phyloP scores from a whole-genome alignment of 2,329 filamentous ascomycete genomes.

The Phyllosticta citrichinensis region DNA sequence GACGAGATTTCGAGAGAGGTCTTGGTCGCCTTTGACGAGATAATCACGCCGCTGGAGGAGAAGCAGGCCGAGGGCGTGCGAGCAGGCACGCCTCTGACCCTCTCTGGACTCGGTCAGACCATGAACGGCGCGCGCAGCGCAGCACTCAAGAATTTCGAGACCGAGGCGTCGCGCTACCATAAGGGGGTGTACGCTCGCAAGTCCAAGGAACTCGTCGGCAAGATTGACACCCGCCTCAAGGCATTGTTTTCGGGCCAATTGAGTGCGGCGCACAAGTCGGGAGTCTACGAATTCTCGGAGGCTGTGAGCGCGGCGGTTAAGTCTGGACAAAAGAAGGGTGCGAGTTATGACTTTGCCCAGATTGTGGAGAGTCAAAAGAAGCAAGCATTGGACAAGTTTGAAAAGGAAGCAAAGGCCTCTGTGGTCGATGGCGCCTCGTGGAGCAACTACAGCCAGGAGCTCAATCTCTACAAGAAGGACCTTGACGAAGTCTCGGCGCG shows the following conservation, averaged over 20 bases:
- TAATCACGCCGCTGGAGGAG: slow-evolving; percentile 77
- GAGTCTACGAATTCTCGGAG: slow-evolving; percentile 74
- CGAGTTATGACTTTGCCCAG: slow-evolving; percentile 85
- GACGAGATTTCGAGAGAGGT: slow-evolving; percentile 94
- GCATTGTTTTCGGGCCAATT: slow-evolving; percentile 82
- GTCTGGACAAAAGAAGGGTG: slow-evolving; percentile 81
- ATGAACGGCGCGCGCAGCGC: slow-evolving; percentile 64
- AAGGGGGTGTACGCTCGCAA: slow-evolving; percentile 90
- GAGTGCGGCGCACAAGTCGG: slow-evolving; percentile 76
- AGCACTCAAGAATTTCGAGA: slow-evolving; percentile 75
- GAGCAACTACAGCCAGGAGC: slow-evolving; percentile 78
- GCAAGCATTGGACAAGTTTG: slow-evolving; percentile 64
- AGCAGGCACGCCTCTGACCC: slow-evolving; percentile 61
- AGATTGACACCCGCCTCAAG: slow-evolving; percentile 83
- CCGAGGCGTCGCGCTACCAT: slow-evolving; percentile 87
- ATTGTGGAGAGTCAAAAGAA: slow-evolving; percentile 80
- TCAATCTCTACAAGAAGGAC: slow-evolving; percentile 75
- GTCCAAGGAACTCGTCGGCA: slow-evolving; percentile 70
- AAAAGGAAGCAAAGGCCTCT: slow-evolving; percentile 62
- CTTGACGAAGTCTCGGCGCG: slow-evolving; percentile 78
- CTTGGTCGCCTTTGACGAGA: slow-evolving; percentile 68
- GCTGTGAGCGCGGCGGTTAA: slow-evolving; percentile 83
- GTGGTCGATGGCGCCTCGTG: slow-evolving; percentile 71
- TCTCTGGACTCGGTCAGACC: slow-evolving; percentile 62
- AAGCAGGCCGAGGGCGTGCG: slow-evolving; percentile 66